Base-by-base conservation (phyloP, 345 rosid species). In the Trapa incisa region DNA sequence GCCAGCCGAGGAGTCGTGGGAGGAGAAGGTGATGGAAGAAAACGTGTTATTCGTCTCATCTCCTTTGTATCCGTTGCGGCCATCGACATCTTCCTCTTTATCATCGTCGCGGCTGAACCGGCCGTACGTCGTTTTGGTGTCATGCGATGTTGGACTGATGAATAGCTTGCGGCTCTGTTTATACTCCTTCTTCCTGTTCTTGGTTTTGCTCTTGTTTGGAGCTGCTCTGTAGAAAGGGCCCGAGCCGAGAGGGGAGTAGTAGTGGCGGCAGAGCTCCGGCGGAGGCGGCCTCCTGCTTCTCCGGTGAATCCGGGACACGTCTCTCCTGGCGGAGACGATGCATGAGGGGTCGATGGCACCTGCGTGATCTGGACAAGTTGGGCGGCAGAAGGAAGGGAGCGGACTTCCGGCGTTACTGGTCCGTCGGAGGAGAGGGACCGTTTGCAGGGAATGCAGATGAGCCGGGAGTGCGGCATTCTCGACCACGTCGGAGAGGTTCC, bases 81-180 rank as follows among this genome's bases (percentile, higher is more conserved):
- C 33, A n/a, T 68, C 65, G 64, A 72, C 88, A 6, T 78, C 81
- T 57, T 79, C 85, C 61, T 78, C 75, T 8, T 71, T 77, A 56
- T 88, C 92, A 4, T 80, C 84, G 3, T 85, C 95, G 70, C 87
- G 87, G 76, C 87, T 86, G 60, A 79, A 86, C 91, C 89, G 87
- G 70, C 82, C 74, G 68, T 74, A 74, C 37, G 52, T 65, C 37
- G 67, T 65, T 52, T 43, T 41, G 32, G 69, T 82, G 7, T 83
- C 87, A 42, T 41, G 85, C 36, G 95, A 84, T 58, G 85, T 75
- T 5, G 88, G 86, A 67, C 83, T 77, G 7, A 87, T 65, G 36
- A 78, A 65, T 37, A 73, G 36, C 48, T 67, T 67, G 48, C 75
- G 68, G 68, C 76, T 69, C 14, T 62, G 72, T 6, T 58, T 57